Evolutionary conservation across 805 yeast species (phyloP).

Genomic region (Maudiozyma serrabonitensis): DNA sequence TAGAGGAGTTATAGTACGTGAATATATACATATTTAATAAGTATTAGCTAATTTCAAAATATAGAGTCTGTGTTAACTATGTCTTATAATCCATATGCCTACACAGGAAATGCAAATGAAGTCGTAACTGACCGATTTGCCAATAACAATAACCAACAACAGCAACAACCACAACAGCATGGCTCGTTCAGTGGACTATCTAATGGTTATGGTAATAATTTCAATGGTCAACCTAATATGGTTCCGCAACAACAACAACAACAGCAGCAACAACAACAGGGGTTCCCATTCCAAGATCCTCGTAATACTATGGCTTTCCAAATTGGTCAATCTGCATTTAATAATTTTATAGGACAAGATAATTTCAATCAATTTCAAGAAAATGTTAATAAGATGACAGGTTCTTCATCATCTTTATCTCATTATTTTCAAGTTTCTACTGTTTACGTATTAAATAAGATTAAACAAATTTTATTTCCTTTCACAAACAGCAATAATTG

Average conservation of each 20-base stretch:
- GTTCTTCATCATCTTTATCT: constrained; percentile 45
- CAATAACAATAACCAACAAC: constrained; percentile 14
- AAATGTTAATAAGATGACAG: constrained; percentile 35
- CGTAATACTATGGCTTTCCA: constrained; percentile 79
- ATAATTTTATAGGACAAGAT: constrained; percentile 37
- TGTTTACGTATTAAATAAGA: constrained; percentile 67
- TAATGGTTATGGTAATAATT: neutral
- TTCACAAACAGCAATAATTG: constrained; percentile 74
- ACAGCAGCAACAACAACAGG: neutral
- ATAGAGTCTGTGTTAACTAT: constrained; percentile 10
- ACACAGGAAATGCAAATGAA: constrained; percentile 14
- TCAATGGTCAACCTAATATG: neutral
- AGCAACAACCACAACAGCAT: constrained; percentile 12
- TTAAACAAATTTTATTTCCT: constrained; percentile 72
- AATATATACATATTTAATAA: neutral
- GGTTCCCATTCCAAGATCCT: constrained; percentile 57
- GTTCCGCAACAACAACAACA: neutral
- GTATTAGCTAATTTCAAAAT: neutral
- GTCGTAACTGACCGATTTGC: constrained; percentile 8
- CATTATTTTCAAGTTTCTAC: constrained; percentile 90
- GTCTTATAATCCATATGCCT: constrained; percentile 42
- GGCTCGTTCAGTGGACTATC: neutral
- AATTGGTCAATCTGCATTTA: constrained; percentile 74
- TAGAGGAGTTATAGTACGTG: neutral
- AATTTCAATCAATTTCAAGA: constrained; percentile 47